Base-by-base conservation (phyloP, 257 asterid species). In the Lycium barbarum region DNA sequence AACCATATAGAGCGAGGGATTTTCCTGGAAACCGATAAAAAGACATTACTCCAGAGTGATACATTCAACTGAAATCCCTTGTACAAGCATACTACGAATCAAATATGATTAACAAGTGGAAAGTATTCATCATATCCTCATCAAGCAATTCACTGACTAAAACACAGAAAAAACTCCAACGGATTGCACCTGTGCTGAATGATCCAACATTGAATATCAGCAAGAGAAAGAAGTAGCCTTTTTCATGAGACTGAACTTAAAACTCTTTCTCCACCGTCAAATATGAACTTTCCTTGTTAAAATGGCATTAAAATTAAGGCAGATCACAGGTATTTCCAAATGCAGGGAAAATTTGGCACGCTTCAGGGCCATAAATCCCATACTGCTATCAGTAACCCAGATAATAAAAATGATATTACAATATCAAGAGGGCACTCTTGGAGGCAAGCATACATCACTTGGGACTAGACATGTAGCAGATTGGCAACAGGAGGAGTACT, bases 1-100 rank as follows among this genome's bases (percentile, higher is more conserved):
- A 57, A 91, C 99, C 96, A 92, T 90, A 87, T 89, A 97, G 5
- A 91, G 88, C 4, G 97, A 92, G 9, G 99, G 97, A 26, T 93
- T 94, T 85, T 95, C 98, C 99, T 97, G 96, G 78, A 90, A 88
- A 84, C 65, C 70, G 82, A 47, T 84, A 86, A 62, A 80, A 45
- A 83, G 66, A 68, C 40, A 83, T 78, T 53, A 78, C 26, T 26
- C 47, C 49, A 53, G 47, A 53, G 82, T 76, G 45, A 78, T 78
- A 78, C 65, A 78, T 4, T 78, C 65, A 78, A 78, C 82, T 13
- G 65, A 33, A 76, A 26, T 7, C 40, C 38, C 65, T 51, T 51
- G 49, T 26, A 53, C 63, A 74, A 74, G 81, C 6, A 74, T 49
- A 49, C 22, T 49, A 49, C 62, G 53, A 14, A 78, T 53, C 38